Base-by-base conservation (phyloP, 2,329 filamentous ascomycete species). In the Fusarium compactum region DNA sequence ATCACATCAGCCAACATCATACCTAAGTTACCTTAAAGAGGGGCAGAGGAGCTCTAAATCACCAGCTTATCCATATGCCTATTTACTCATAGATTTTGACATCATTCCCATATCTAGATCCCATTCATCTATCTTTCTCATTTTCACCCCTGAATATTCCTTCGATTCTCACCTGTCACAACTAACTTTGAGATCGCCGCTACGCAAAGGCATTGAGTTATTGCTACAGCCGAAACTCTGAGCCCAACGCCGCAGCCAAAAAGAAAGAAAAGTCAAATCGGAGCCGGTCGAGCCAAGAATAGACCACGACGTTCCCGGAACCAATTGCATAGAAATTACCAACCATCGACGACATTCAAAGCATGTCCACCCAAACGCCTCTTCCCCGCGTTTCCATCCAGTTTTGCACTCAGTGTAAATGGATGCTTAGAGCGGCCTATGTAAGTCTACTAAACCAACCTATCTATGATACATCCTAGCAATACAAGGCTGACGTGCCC, bases 391-490 rank as follows among this genome's bases (percentile, higher is more conserved):
- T 98, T 56, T 90, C 91, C n/a, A 97, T 98, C 76, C 89, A 91
- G 72, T 98, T 93, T 82, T 98, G 95, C 83, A 97, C 93, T 1
- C 94, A 97, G 82, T 98, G 94, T 81, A 92, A 93, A 82, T 97
- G 94, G 94, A 93, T 96, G 88, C 83, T 97, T 14, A 85, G 94
- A 65, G 93, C 94, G 38, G 92, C 93, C 72, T 97, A 96, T 80
- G 93, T 95, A 87, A 73, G 87, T 81, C 46, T 46, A 47, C 32
- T 8, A 9, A 16, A 4, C n/a, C n/a, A n/a, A 27, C n/a, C 20
- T 15, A 41, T 18, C 6, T 43, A 43, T 20, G 9, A 22, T 20
- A 41, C 24, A 20, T n/a, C 18, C 16, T 20, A 15, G 20, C 22
- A n/a, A 32, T 16, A 18, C 27, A 20, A 40, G 12, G 20, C 25